Evolutionary conservation across 2,329 filamentous ascomycete species (phyloP), one percentile per base, ranked within the genome.

Genomic region (Neocucurbitaria cava): DNA sequence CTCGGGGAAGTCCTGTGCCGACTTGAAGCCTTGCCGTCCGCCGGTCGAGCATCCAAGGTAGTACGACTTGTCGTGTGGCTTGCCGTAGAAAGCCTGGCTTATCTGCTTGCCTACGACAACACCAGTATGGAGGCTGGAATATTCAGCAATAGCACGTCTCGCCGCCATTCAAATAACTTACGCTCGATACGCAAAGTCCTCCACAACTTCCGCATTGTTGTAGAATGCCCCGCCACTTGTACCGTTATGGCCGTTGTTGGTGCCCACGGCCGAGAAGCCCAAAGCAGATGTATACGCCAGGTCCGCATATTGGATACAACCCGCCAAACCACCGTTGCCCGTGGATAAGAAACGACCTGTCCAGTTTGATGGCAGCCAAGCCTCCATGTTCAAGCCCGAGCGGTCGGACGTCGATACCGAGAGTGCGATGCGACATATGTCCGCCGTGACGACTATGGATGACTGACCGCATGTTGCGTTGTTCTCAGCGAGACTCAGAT

Each of bases 161-260:
- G n/a, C 17, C 6, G 11, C 1, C 2, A 11, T n/a, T 33, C 4
- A 8, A 20, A 8, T 24, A 59, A n/a, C 68, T 59, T 48, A 69
- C 42, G 78, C 76, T 17, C 78, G 73, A 52, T 78, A 82, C 9
- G 78, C 79, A 58, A 82, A 83, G 55, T 83, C 82, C 31, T 76
- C 72, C 1, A 83, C 61, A 8, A 81, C 73, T 17, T 80, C 79
- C 0, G 76, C 66, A 20, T 81, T 79, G 17, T 78, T 71, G 45
- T 79, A 77, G 58, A 83, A 83, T 0, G 79, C 71, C 21, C 66
- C 49, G n/a, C 81, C 82, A 3, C 73, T 76, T 5, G 72, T 76
- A 8, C 78, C 78, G 47, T 79, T 76, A 51, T 80, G 77, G 1
- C 78, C 77, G 23, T 75, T 78, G 60, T 80, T 79, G 2, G 73